Conservation (phyloP, 305 asterid species). For the Euphrasia arctica region DNA sequence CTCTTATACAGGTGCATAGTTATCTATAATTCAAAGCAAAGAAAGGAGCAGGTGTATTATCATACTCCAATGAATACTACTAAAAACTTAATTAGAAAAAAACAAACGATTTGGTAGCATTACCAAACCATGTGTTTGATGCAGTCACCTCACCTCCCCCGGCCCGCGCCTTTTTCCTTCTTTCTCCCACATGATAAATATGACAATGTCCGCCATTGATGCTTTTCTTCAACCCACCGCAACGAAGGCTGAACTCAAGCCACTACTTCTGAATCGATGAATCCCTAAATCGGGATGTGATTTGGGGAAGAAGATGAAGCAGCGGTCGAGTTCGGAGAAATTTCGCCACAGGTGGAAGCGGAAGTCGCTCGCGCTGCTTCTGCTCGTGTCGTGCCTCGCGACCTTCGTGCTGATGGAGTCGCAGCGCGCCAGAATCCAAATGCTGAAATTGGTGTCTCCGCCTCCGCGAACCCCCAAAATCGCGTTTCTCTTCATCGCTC, state of each 20-base stretch:
- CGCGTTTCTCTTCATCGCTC: conserved; percentile 84
- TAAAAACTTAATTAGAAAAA: background rate
- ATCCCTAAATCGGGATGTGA: conserved; percentile 17
- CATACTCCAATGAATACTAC: background rate
- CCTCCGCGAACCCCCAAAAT: conserved; percentile 63
- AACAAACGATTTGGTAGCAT: conserved; percentile 26
- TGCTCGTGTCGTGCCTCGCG: conserved; percentile 50
- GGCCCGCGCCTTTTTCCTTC: background rate
- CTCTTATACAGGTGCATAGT: background rate
- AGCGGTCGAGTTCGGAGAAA: conserved; percentile 67
- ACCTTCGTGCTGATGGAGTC: conserved; percentile 66
- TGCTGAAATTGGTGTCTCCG: conserved; percentile 42
- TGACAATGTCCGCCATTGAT: too few species aligned
- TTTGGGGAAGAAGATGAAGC: conserved; percentile 38
- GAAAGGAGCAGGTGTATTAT: conserved; percentile 5
- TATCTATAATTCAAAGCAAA: conserved; percentile 12
- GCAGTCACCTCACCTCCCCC: conserved; percentile 22
- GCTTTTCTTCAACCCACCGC: too few species aligned
- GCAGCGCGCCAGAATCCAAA: conserved; percentile 52
- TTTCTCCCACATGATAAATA: background rate
- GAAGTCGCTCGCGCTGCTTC: conserved; percentile 49
- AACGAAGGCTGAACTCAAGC: too few species aligned
- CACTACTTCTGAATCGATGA: background rate
- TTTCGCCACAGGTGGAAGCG: conserved; percentile 70
- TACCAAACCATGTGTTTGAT: conserved; percentile 38